A percentile compares a stretch with the other conserved stretches of the same genome.
phyloP scores from a whole-genome alignment of 1,284 basidiomycete genomes.

The Paramarasmius palmivorus region DNA sequence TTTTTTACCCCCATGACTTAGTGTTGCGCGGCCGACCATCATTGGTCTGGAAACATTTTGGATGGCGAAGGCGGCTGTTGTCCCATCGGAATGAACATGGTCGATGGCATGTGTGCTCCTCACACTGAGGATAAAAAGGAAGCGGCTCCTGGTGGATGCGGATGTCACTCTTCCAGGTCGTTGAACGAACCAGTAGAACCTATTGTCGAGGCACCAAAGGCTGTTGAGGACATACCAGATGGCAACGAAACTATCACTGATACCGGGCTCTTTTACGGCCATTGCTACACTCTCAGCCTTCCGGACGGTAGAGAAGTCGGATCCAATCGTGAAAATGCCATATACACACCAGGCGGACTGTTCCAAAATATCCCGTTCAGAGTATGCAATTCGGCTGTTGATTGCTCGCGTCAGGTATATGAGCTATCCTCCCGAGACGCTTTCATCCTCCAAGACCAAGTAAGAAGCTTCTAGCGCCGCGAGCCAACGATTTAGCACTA shows the following conservation, averaged over 20 bases:
- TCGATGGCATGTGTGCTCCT: slow-evolving; percentile 2
- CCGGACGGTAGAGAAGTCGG: slow-evolving; percentile 2
- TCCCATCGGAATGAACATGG: slow-evolving; percentile 4
- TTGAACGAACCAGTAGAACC: background rate
- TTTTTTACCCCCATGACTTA: background rate
- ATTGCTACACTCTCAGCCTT: background rate
- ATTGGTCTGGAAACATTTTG: slow-evolving; percentile 9
- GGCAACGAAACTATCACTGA: background rate
- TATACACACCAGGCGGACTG: slow-evolving; percentile 10
- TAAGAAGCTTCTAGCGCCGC: no score
- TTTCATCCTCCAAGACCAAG: slow-evolving; percentile 9
- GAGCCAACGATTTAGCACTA: no score
- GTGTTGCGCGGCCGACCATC: slow-evolving; percentile 8
- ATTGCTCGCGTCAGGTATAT: background rate
- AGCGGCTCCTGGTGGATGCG: background rate
- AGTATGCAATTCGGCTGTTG: slow-evolving; percentile 6
- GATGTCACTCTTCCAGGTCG: background rate
- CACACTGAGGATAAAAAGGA: background rate
- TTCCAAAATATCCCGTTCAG: slow-evolving; percentile 7
- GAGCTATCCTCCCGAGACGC: background rate
- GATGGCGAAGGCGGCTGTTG: slow-evolving; percentile 11
- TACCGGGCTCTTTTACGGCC: slow-evolving; percentile 1
- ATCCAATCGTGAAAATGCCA: slow-evolving; percentile 10
- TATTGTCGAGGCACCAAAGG: background rate
- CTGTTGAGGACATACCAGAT: background rate